These are phyloP conservation scores for Maudiozyma saulgeensis DNA, from an alignment of 805 yeast genomes.

Conservation along the genomic window DNA sequence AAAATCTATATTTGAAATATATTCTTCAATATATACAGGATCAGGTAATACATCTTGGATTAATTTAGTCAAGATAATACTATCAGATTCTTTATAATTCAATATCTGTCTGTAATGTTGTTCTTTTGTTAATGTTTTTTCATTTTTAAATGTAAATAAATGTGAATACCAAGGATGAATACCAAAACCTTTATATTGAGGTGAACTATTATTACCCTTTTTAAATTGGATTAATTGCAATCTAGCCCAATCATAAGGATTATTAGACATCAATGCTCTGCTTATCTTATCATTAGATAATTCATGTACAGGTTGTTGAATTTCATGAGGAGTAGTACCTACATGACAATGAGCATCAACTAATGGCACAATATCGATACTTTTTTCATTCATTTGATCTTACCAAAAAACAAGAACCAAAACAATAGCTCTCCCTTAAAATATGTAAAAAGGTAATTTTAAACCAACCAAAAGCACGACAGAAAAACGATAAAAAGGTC, in stretches of 20 bases:
- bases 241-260: slow-evolving; percentile 22
- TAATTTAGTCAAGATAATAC: neutral
- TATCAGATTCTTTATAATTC: slow-evolving; percentile 20
- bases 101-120: slow-evolving; percentile 53
- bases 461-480: too few species aligned
- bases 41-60: slow-evolving; percentile 39
- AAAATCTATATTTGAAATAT: slow-evolving; percentile 13
- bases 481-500: too few species aligned
- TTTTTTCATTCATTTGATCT: neutral
- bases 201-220: too few species aligned
- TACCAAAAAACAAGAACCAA: neutral
- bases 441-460: too few species aligned
- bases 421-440: too few species aligned
- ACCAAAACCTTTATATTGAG: slow-evolving; percentile 40
- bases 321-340: neutral
- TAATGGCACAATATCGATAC: slow-evolving; percentile 1
- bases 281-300: neutral
- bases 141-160: slow-evolving; percentile 32
- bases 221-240: slow-evolving; percentile 3
- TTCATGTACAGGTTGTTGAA: slow-evolving; percentile 1
- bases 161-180: slow-evolving; percentile 92
- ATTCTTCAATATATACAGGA: slow-evolving; percentile 40
- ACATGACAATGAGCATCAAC: slow-evolving; percentile 34
- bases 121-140: slow-evolving; percentile 24
- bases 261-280: slow-evolving; percentile 40